Evolutionary conservation across 768 basidiomycete species (phyloP), one percentile per base, ranked within the genome.

Genomic region (Mycena rosella): DNA sequence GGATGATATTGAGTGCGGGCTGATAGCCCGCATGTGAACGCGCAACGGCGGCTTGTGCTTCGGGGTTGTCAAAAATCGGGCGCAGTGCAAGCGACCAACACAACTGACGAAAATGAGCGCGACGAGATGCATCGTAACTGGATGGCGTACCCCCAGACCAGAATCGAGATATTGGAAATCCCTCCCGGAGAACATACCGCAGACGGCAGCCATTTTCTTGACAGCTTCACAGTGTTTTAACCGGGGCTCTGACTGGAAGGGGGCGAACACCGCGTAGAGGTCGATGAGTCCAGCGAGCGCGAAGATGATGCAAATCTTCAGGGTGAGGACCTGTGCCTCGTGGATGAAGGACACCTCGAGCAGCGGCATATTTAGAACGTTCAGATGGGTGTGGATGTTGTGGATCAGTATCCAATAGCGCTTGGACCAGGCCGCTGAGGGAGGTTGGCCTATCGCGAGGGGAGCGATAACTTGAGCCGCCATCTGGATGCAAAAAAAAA

Each of bases 211-310:
- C 26, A 68, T 53, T 40, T 58, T 40, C 5, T 38, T 26, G 3
- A 68, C 22, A 15, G 47, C 34, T 17, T 59, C 61, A 5, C 14
- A 6, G 9, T 27, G 24, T 40, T 63, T 54, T 13, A n/a, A 20
- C 14, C 45, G 47, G 1, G 59, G 36, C 26, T 61, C 65, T 5
- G 59, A 36, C 45, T 60, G 59, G 17, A 38, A 27, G 2, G 42
- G 40, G 6, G 67, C 67, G 24, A 68, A 68, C 2, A 68, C 10
- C 7, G 34, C 44, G 29, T 68, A 32, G 11, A 68, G 62, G 22
- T 63, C 32, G 3, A 51, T 52, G 32, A 63, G 47, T 10, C 62
- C 67, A 0, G 52, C 61, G 24, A 59, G 58, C 9, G 40, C n/a
- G 6, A 45, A 27, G 30, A 68, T 47, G 42, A 53, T 30, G 45